Conservation (phyloP, 2,329 filamentous ascomycete genomes). For the Chlorencoelia australis region DNA sequence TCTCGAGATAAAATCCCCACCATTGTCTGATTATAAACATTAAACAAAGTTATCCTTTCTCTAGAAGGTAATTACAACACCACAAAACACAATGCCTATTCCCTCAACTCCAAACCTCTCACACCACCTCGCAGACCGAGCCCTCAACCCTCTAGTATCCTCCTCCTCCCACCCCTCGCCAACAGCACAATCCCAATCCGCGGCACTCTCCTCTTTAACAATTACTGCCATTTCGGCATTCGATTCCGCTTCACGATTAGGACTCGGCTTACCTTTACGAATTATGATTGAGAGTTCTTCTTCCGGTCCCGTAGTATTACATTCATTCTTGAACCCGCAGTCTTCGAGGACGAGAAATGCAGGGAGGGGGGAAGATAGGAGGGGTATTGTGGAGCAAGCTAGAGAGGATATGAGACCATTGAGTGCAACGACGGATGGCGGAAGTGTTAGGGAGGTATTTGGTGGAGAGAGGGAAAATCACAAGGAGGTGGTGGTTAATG, state of each 20-base stretch:
- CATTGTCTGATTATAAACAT: too few relatives aligned
- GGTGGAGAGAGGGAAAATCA: conserved; percentile 6
- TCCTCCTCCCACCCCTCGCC: conserved; percentile 11
- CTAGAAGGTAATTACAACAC: conserved; percentile 2
- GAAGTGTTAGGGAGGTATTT: conserved; percentile 3
- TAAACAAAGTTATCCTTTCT: too few relatives aligned
- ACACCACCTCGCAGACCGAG: conserved; percentile 40
- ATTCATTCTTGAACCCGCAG: conserved; percentile 36
- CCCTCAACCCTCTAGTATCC: conserved; percentile 47
- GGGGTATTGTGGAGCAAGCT: conserved; percentile 13
- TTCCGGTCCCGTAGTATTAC: conserved; percentile 29
- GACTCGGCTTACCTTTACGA: conserved; percentile 43
- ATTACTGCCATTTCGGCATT: conserved; percentile 43
- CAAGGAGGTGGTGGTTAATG: conserved; percentile 11
- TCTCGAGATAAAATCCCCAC: too few relatives aligned
- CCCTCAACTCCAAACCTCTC: conserved; percentile 11
- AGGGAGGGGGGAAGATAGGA: not conserved
- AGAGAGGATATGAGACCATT: conserved; percentile 20
- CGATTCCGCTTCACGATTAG: conserved; percentile 42
- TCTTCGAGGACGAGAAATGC: conserved; percentile 7
- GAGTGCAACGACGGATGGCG: conserved; percentile 12
- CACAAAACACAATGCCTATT: conserved; percentile 1
- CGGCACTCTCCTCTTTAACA: conserved; percentile 39
- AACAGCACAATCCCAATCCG: conserved; percentile 6
- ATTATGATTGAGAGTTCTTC: conserved; percentile 46